A percentile compares a stretch with the other conserved stretches of the same genome.
Evolutionary conservation across 306 rosid species (phyloP).

Genomic region (Trichosanthes cucumerina): DNA sequence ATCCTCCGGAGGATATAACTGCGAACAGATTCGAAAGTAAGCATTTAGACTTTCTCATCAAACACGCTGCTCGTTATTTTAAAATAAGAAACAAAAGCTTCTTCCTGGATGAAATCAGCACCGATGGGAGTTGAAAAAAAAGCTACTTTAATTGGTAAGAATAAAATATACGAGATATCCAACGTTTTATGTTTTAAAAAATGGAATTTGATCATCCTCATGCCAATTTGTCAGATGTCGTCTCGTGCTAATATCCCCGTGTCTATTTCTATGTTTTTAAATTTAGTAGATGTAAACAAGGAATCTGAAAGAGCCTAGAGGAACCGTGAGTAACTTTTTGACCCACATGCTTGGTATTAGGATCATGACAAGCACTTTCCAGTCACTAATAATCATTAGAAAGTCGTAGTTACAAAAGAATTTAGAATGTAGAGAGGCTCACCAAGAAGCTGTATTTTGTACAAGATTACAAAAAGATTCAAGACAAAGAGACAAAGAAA

Average conservation of each 20-base stretch:
- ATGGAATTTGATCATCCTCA: background rate
- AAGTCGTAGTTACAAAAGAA: too few species aligned
- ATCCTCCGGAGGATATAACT: conserved; percentile 84
- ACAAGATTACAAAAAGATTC: too few species aligned
- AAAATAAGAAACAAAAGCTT: background rate
- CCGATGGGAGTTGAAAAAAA: background rate
- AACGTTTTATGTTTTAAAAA: background rate
- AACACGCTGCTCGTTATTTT: background rate
- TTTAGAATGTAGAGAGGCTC: too few species aligned
- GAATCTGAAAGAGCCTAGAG: too few species aligned
- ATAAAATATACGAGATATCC: background rate
- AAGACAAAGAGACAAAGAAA: too few species aligned
- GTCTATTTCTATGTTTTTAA: background rate
- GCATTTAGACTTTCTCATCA: background rate
- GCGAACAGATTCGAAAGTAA: conserved; percentile 14
- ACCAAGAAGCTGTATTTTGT: too few species aligned
- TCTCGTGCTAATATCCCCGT: background rate
- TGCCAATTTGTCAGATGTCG: background rate
- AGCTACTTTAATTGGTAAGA: background rate
- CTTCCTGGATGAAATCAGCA: background rate
- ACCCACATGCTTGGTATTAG: background rate
- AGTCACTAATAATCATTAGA: too few species aligned
- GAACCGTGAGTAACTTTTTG: background rate
- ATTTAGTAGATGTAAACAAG: too few species aligned
- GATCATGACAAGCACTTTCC: too few species aligned